Evolutionary conservation across 2,329 filamentous ascomycete genomes (phyloP).

Genomic region (Penicillium crustosum): DNA sequence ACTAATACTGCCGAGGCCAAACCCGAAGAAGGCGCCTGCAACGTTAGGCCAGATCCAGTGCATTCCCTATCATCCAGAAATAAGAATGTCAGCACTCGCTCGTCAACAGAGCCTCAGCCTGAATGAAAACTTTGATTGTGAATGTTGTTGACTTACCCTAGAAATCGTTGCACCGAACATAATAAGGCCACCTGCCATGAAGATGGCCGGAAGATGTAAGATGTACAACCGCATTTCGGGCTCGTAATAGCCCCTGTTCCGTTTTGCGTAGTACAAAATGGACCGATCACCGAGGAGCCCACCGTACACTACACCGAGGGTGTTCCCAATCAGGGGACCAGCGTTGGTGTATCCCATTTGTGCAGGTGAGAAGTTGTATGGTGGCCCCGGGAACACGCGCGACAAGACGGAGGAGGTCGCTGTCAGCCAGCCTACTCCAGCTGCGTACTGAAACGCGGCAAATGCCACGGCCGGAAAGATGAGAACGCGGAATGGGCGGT

Average conservation of each 20-base stretch:
- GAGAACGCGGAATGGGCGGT: constrained; percentile 34
- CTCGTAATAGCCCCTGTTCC: constrained; percentile 50
- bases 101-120: neutral
- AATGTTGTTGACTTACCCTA: constrained; percentile 27
- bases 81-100: neutral
- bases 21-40: constrained; percentile 39
- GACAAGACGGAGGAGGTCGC: constrained; percentile 34
- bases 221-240: constrained; percentile 51
- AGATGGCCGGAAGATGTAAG: constrained; percentile 36
- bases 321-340: constrained; percentile 42
- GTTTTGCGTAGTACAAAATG: constrained; percentile 44
- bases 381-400: constrained; percentile 37
- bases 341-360: constrained; percentile 37
- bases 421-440: constrained; percentile 39
- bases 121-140: neutral
- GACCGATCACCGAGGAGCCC: constrained; percentile 43
- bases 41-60: constrained; percentile 46
- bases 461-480: constrained; percentile 45
- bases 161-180: constrained; percentile 44
- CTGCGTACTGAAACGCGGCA: constrained; percentile 43
- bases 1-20: constrained; percentile 42
- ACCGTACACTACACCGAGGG: constrained; percentile 43
- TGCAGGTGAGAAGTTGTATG: constrained; percentile 34
- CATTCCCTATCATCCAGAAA: constrained; percentile 36
- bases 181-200: constrained; percentile 46